phyloP scores from a whole-genome alignment of 2,329 filamentous ascomycete species.

The Pseudogymnoascus sp. region DNA sequence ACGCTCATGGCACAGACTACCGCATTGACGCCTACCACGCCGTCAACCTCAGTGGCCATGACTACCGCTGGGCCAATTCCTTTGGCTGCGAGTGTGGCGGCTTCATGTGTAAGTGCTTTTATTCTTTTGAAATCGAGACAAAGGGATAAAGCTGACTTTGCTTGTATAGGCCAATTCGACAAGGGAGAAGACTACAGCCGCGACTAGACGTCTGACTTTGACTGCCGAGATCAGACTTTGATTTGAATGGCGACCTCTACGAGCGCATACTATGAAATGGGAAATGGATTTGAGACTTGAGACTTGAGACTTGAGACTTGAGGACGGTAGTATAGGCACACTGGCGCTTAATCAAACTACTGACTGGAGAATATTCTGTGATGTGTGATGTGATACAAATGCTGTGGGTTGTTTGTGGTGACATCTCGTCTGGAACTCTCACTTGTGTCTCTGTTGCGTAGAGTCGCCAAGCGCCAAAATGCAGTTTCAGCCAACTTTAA shows the following conservation, averaged over 20 bases:
- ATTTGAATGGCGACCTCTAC: not conserved
- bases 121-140: not conserved
- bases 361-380: not conserved
- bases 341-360: constrained; percentile 2
- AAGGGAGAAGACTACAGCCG: not conserved
- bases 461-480: not conserved
- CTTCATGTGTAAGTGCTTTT: not conserved
- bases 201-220: not conserved
- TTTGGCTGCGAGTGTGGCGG: not conserved
- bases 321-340: not conserved
- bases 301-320: no score
- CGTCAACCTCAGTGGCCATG: not conserved
- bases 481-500: not conserved
- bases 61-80: not conserved
- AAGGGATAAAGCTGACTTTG: not conserved
- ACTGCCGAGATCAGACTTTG: not conserved
- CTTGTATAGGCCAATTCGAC: not conserved
- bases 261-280: not conserved
- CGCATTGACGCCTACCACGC: not conserved
- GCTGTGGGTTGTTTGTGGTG: not conserved
- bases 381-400: not conserved
- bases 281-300: not conserved
- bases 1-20: not conserved
- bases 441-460: not conserved
- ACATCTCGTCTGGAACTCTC: not conserved